Evolutionary conservation across 2,329 filamentous ascomycete species (phyloP), one percentile per base, ranked within the genome.

Genomic region (Ophiostoma pallidulum): DNA sequence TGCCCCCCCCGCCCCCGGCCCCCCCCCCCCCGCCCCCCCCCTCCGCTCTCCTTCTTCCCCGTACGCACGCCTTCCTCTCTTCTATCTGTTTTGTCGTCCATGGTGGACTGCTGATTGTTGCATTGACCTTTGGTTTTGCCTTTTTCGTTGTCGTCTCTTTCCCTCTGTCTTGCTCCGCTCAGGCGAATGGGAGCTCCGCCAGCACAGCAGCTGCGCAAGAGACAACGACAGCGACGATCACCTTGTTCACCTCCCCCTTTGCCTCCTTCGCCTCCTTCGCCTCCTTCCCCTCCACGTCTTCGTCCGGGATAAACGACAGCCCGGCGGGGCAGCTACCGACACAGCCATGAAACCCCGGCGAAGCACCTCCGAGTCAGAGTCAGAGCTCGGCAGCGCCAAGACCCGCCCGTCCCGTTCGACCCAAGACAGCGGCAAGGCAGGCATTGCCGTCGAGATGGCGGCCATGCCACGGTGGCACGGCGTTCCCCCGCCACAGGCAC

Each of bases 351-450:
- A 44, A 20, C 20, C 41, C 7, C 31, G 47, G 24, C 41, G 47
- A 16, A 48, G 36, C 36, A 48, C 41, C 13, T 22, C 46, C 16
- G 46, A 48, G 28, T 48, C 47, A 14, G 47, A 48, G 19, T 19
- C 47, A 8, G 41, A 35, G 8, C 41, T 16, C 19, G 22, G 35
- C 47, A 44, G 22, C 29, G 10, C 24, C 24, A 46, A 44, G 41
- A 20, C 28, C 26, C 35, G 43, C 16, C 14, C 35, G 9, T 16
- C 28, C 24, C 35, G 43, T 16, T 22, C 35, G 10, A 18, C 43
- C 13, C 43, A 45, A 35, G 43, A 39, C 35, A 45, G 35, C 28
- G 26, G 36, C 20, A 19, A 24, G 19, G 16, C 45, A 9, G 37
- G 45, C 29, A 29, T 40, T 29, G 20, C 45, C 4, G 39, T 42